Base-by-base conservation (phyloP, 2,329 filamentous ascomycete species). In the Aspergillus neotritici region DNA sequence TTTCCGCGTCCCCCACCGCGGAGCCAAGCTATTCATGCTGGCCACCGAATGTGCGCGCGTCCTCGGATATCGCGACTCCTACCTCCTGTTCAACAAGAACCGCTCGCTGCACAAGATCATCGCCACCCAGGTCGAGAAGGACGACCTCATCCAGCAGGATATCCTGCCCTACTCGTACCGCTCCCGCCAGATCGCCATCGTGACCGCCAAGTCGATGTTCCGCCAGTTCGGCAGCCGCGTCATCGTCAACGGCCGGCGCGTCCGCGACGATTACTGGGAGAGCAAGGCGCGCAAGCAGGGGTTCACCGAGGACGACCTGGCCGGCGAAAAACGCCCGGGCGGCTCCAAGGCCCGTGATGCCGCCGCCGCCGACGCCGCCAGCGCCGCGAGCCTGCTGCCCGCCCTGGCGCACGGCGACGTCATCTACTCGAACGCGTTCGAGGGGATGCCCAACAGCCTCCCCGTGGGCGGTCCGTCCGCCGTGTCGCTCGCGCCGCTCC, bases 181-280 rank as follows among this genome's bases (percentile, higher is more conserved):
- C 34, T 98, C 93, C n/a, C 82, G 93, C 39, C 93, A 98, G 68
- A 98, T 98, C 55, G 93, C 93, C 40, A 96, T 98, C 50, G 93
- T 98, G 34, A 97, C 93, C 1, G 93, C 93, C 25, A 83, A 88
- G 52, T 97, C 91, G 56, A 98, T 98, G 93, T 98, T 97, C 68
- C 83, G 93, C 34, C 93, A 98, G 65, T 98, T 98, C 66, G 93
- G 93, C 37, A 96, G 90, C 66, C 80, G 93, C 50, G 85, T 98
- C 40, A 93, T 98, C 51, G 82, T 86, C 30, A 87, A 90, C 58
- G 93, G 93, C 29, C 80, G 91, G 50, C 78, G 93, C 45, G 93
- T 98, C 33, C 84, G 93, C 38, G 93, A 98, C 68, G 93, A 98
- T 64, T 98, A 98, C 68, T 98, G 93, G 93, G 93, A 97, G 67